These are phyloP conservation scores for Wallemia ichthyophaga DNA, from an alignment of 1,284 basidiomycete species.

Conservation along the genomic window DNA sequence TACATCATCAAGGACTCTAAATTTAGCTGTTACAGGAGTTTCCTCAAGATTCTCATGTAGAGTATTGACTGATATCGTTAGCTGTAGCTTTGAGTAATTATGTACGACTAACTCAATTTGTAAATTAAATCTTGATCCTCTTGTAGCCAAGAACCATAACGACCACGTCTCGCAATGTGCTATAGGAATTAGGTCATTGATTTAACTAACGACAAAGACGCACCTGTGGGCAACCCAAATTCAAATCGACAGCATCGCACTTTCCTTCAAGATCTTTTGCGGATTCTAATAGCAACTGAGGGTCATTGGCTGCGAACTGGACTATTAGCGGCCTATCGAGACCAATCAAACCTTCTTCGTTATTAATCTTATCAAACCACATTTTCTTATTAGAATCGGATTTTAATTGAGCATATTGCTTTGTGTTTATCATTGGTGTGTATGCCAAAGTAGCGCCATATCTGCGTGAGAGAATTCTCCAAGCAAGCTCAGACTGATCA, in stretches of 20 bases:
- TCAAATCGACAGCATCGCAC: constrained; percentile 80
- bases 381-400: constrained; percentile 25
- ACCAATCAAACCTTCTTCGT: constrained; percentile 17
- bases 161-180: constrained; percentile 62
- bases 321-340: constrained; percentile 59
- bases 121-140: constrained; percentile 78
- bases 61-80: constrained; percentile 32
- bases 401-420: constrained; percentile 33
- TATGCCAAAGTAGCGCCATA: constrained; percentile 64
- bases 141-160: constrained; percentile 70
- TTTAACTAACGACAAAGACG: neutral
- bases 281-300: constrained; percentile 39
- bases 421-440: constrained; percentile 93
- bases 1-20: constrained; percentile 58
- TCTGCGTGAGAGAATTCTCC: constrained; percentile 58
- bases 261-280: constrained; percentile 39
- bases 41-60: constrained; percentile 43
- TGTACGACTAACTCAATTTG: constrained; percentile 30
- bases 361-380: constrained; percentile 32
- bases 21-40: constrained; percentile 84
- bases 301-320: constrained; percentile 76
- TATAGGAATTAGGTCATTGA: constrained; percentile 47
- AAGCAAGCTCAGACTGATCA: constrained; percentile 49
- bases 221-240: constrained; percentile 21
- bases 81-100: neutral